Evolutionary conservation across 495 filamentous ascomycete genomes (phyloP).

Genomic region (Neurospora pannonica): DNA sequence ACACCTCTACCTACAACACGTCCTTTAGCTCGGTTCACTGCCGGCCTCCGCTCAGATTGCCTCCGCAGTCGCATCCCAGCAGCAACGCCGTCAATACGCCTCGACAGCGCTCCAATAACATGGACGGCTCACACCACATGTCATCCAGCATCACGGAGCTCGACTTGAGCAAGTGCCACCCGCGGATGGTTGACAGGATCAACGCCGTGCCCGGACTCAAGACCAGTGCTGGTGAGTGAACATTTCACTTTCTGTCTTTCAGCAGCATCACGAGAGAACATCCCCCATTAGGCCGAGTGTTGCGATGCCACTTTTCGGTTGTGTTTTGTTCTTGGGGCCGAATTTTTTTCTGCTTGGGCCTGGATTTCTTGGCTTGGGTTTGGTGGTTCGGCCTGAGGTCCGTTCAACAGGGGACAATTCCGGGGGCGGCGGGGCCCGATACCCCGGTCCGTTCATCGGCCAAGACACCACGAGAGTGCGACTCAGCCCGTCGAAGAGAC

Average conservation of each 20-base stretch:
- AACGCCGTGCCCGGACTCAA: constrained; percentile 40
- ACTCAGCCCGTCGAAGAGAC: neutral
- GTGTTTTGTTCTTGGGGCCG: neutral
- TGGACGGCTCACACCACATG: constrained; percentile 24
- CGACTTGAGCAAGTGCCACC: constrained; percentile 35
- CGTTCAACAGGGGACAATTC: neutral
- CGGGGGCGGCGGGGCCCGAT: neutral
- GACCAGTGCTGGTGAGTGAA: constrained; percentile 39
- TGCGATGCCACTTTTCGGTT: neutral
- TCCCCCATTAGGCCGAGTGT: neutral
- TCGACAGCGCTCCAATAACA: constrained; percentile 19
- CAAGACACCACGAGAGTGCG: neutral
- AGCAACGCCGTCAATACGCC: neutral
- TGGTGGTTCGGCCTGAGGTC: neutral
- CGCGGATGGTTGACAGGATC: constrained; percentile 35
- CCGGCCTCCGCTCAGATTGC: constrained; percentile 6
- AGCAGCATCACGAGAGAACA: neutral
- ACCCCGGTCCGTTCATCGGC: neutral
- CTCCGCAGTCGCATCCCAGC: neutral
- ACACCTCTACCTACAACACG: constrained; percentile 1
- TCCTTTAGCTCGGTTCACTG: constrained; percentile 9
- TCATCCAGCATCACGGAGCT: constrained; percentile 28
- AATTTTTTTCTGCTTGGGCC: neutral
- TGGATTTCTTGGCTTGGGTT: neutral
- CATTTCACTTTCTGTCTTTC: neutral